phyloP scores from a whole-genome alignment of 108 stramenopile species.

The Stephanodiscus triporus region DNA sequence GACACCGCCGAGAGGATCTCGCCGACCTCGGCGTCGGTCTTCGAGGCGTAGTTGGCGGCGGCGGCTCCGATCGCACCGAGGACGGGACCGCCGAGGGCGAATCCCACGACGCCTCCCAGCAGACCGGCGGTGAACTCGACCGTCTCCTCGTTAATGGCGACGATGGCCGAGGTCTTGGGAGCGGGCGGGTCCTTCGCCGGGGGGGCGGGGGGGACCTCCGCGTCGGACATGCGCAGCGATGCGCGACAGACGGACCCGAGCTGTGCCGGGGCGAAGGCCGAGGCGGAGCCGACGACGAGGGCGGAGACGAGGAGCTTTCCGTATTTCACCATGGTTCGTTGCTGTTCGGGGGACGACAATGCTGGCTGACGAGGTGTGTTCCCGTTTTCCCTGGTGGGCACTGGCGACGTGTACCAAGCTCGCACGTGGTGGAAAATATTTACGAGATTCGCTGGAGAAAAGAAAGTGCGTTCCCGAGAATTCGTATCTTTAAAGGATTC shows the following conservation, averaged over 20 bases:
- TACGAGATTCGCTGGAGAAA: no score
- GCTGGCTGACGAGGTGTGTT: no score
- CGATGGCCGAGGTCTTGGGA: conserved; percentile 51
- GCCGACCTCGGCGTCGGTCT: conserved; percentile 72
- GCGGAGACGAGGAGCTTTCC: conserved; percentile 36
- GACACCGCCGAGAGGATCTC: conserved; percentile 77
- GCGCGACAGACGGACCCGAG: conserved; percentile 5
- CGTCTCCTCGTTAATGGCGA: conserved; percentile 90
- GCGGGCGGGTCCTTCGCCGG: conserved; percentile 26
- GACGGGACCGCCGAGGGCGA: conserved; percentile 57
- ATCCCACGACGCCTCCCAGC: conserved; percentile 77
- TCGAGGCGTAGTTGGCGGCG: conserved; percentile 81
- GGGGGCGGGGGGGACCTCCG: conserved; percentile 20
- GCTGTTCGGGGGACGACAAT: no score
- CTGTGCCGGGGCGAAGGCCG: conserved; percentile 40
- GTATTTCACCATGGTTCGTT: conserved; percentile 46
- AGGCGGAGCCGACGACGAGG: conserved; percentile 41
- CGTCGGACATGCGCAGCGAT: conserved; percentile 42
- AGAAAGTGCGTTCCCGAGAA: no score
- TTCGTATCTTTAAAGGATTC: no score
- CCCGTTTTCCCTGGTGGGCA: no score
- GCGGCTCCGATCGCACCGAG: conserved; percentile 48
- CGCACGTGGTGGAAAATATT: no score
- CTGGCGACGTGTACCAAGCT: no score
- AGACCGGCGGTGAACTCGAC: conserved; percentile 91